Base-by-base conservation (phyloP, 768 basidiomycete genomes). In the Russula abietina region DNA sequence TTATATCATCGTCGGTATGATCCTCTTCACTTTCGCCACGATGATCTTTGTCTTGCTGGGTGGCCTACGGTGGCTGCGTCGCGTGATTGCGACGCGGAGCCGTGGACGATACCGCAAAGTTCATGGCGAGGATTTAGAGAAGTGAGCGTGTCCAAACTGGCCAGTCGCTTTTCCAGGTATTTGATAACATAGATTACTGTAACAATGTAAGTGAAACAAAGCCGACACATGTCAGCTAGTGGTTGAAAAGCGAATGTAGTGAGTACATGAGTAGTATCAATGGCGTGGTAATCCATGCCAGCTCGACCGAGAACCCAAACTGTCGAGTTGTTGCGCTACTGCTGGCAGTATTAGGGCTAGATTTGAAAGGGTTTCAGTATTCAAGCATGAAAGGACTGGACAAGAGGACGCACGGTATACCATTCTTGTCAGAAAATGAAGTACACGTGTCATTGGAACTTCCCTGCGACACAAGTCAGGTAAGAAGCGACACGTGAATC, bases 401-500 rank as follows among this genome's bases (percentile, higher is more conserved):
- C 4, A 14, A 8, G 19, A 24, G n/a, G 52, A 80, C 86, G 61
- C 67, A 88, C 88, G 87, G 79, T 63, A 86, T 71, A 30, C 83
- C 84, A 68, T 83, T 81, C 54, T 78, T 71, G 67, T 87, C 87
- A 45, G 88, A 90, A 71, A 81, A 90, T 0, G 88, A 89, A 30
- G 85, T 80, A 69, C 89, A 91, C 41, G 82, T 81, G 56, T 80
- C 74, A 64, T 66, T 71, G 38, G 61, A 26, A 32, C 32, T 69
- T 19, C 61, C 66, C 66, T 70, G 32, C 2, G 43, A 9, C 3
- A n/a, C 11, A 28, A 41, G 57, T 59, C 24, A 59, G 46, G 4
- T 32, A 53, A 28, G 19, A 30, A 58, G 22, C 43, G 43, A 41
- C 10, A 33, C 41, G 59, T 30, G 49, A 19, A 62, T 2, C 4